phyloP scores from a whole-genome alignment of 768 basidiomycete genomes.

The Naganishia vishniacii region DNA sequence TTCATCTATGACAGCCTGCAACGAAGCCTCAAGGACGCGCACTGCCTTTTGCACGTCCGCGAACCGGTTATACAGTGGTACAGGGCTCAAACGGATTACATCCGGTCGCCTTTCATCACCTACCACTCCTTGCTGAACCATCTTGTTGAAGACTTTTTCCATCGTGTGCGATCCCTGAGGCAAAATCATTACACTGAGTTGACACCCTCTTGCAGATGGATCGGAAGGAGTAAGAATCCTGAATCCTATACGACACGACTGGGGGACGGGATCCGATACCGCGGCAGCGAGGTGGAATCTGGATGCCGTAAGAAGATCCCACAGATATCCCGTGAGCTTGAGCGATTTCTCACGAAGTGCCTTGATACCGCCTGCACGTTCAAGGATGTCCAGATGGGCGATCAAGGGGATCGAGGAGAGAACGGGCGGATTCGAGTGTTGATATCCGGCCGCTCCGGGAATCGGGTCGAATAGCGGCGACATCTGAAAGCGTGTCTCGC shows the following conservation, averaged over 20 bases:
- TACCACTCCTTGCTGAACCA: constrained; percentile 69
- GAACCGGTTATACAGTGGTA: constrained; percentile 78
- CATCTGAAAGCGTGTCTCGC: constrained; percentile 83
- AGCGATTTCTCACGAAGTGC: constrained; percentile 65
- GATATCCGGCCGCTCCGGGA: constrained; percentile 86
- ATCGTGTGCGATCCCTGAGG: constrained; percentile 58
- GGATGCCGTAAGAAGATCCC: constrained; percentile 59
- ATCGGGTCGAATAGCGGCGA: constrained; percentile 74
- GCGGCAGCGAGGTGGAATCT: constrained; percentile 54
- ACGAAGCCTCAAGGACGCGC: constrained; percentile 57
- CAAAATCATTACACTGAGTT: constrained; percentile 78
- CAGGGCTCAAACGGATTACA: constrained; percentile 82
- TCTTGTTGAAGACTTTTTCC: constrained; percentile 60
- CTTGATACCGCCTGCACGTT: constrained; percentile 68
- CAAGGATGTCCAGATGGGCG: constrained; percentile 75
- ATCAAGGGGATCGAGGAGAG: constrained; percentile 72
- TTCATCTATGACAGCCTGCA: constrained; percentile 28
- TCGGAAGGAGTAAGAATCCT: constrained; percentile 85
- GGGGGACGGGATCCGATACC: constrained; percentile 1
- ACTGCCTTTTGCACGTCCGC: constrained; percentile 70
- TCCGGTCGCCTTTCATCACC: constrained; percentile 89
- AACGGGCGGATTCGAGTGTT: constrained; percentile 89
- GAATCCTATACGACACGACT: constrained; percentile 56
- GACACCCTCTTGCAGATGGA: constrained; percentile 67
- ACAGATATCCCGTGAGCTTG: constrained; percentile 66